phyloP scores from a whole-genome alignment of 148 eudicot genomes.

The Rhododendron mucronatum region DNA sequence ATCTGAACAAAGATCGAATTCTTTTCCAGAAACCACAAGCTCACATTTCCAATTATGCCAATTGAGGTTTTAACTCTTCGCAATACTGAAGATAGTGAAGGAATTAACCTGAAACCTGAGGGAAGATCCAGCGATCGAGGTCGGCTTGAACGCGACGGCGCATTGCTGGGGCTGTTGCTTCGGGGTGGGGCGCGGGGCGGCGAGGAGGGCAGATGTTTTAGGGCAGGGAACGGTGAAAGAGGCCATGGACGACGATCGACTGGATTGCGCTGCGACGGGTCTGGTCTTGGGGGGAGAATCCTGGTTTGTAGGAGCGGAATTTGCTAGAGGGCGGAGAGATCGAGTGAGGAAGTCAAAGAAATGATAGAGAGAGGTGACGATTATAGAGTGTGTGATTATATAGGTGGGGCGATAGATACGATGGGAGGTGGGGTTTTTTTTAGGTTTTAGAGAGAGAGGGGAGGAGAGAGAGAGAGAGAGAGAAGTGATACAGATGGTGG shows the following conservation, averaged over 20 bases:
- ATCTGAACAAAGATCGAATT: not conserved
- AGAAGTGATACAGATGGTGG: not conserved
- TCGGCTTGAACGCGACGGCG: slow-evolving; percentile 16
- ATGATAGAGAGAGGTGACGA: not conserved
- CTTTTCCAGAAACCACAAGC: not conserved
- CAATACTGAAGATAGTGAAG: not conserved
- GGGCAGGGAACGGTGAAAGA: slow-evolving; percentile 38
- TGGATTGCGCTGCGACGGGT: too few species aligned
- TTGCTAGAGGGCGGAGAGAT: slow-evolving; percentile 14
- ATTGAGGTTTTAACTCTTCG: too few species aligned
- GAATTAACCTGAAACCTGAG: slow-evolving; percentile 18
- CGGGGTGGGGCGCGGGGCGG: slow-evolving; percentile 3
- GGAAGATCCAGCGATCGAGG: slow-evolving; percentile 21
- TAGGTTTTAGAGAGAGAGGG: not conserved
- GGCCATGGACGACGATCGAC: slow-evolving; percentile 21
- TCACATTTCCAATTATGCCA: not conserved
- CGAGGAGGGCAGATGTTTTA: slow-evolving; percentile 15
- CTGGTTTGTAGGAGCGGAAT: slow-evolving; percentile 13
- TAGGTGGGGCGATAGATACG: not conserved
- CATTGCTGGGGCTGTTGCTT: not conserved
- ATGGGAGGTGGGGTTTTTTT: not conserved
- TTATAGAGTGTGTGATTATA: not conserved
- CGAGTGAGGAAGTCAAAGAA: slow-evolving; percentile 4
- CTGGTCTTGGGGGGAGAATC: not conserved
- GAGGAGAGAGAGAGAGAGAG: not conserved